Percentiles rank a stretch among this genome's conserved stretches.
Evolutionary conservation across 305 asterid species (phyloP).

Genomic region (Fraxinus ornus): DNA sequence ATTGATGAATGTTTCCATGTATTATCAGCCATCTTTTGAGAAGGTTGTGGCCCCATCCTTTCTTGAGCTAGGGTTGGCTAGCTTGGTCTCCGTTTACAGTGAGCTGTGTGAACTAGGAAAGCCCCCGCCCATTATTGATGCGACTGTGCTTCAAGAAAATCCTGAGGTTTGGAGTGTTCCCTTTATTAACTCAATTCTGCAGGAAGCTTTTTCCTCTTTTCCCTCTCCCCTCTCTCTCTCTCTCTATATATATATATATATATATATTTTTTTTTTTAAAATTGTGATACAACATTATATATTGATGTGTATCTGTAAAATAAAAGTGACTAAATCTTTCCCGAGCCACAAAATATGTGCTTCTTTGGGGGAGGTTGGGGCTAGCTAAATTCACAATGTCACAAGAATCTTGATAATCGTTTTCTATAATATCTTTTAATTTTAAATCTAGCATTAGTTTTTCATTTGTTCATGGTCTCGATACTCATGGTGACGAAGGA

Average conservation of each 20-base stretch:
- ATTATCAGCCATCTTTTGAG: slow-evolving; percentile 69
- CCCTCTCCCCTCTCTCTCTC: too few species aligned
- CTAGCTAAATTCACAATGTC: not conserved
- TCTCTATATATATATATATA: not conserved
- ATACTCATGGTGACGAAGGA: not conserved
- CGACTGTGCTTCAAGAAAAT: slow-evolving; percentile 61
- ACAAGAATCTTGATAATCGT: not conserved
- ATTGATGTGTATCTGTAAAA: not conserved
- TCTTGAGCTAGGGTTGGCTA: slow-evolving; percentile 61
- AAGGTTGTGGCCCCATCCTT: slow-evolving; percentile 69
- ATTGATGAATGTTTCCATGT: slow-evolving; percentile 26
- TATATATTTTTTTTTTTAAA: not conserved
- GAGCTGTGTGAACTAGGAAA: slow-evolving; percentile 63
- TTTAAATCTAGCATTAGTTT: not conserved
- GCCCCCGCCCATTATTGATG: slow-evolving; percentile 68
- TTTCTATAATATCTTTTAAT: too few species aligned
- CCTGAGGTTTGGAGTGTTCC: slow-evolving; percentile 60
- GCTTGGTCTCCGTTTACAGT: slow-evolving; percentile 58
- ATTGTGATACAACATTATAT: not conserved
- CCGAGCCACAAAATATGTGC: not conserved
- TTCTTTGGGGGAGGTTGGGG: not conserved
- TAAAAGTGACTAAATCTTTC: not conserved
- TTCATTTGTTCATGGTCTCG: not conserved
- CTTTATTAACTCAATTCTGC: not conserved
- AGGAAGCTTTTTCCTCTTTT: not conserved